Conservation (phyloP, 2,329 filamentous ascomycete genomes). For the Aspergillus hortae region DNA sequence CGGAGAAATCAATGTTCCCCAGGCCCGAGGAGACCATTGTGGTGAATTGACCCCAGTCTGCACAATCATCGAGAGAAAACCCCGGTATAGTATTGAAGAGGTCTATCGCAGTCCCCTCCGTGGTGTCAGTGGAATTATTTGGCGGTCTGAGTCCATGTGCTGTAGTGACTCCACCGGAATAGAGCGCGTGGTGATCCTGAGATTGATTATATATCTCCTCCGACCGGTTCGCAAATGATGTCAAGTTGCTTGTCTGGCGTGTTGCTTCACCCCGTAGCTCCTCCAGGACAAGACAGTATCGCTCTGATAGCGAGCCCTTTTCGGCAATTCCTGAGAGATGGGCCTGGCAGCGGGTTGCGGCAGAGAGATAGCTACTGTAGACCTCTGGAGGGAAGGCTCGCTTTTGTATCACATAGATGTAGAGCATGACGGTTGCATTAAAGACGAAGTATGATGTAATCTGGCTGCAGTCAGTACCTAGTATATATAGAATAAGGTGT, state of each 20-base stretch:
- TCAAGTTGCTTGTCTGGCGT: not conserved
- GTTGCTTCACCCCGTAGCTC: conserved; percentile 2
- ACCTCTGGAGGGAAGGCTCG: conserved; percentile 6
- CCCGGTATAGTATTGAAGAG: conserved; percentile 1
- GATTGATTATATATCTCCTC: too few species aligned
- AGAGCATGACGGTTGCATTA: conserved; percentile 16
- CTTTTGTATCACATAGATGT: conserved; percentile 19
- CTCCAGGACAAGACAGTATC: conserved; percentile 19
- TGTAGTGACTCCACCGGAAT: too few species aligned
- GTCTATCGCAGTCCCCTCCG: too few species aligned
- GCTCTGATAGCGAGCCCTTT: conserved; percentile 16
- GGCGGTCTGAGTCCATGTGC: too few species aligned
- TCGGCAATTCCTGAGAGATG: conserved; percentile 17
- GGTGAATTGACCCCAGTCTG: conserved; percentile 25
- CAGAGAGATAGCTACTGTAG: conserved; percentile 13
- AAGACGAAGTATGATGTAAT: conserved; percentile 20
- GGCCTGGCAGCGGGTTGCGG: conserved; percentile 16
- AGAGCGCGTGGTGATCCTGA: too few species aligned
- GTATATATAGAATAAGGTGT: too few species aligned
- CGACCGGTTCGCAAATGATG: too few species aligned
- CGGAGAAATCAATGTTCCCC: conserved; percentile 11
- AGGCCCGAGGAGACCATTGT: conserved; percentile 22
- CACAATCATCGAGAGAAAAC: conserved; percentile 11
- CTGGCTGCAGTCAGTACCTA: conserved; percentile 16
- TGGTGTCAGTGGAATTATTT: too few species aligned